A percentile compares a stretch with the other conserved stretches of the same genome.
Evolutionary conservation across 1,139 yeast species (phyloP).

Genomic region (Wickerhamomyces sp.): DNA sequence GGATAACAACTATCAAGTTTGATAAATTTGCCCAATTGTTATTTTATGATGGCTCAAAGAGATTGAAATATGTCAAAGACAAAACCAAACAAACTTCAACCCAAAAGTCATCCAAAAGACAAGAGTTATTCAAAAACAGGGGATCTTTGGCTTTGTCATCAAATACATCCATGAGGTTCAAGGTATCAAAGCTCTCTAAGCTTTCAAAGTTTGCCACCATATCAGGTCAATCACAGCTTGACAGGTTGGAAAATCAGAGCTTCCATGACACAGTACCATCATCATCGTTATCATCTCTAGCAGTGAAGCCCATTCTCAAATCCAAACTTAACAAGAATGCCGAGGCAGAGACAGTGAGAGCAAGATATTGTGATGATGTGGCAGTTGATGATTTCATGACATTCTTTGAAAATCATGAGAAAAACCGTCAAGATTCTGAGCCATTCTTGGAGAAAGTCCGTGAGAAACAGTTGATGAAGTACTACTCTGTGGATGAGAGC

Average conservation of each 20-base stretch:
- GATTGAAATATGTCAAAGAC: constrained; percentile 4
- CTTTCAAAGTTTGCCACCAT: neutral
- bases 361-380: constrained; percentile 27
- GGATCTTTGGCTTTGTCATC: constrained; percentile 7
- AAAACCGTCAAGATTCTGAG: constrained; percentile 25
- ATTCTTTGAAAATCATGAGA: constrained; percentile 28
- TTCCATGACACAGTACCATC: neutral
- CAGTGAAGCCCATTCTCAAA: constrained; percentile 26
- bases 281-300: neutral
- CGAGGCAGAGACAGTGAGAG: constrained; percentile 26
- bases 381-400: constrained; percentile 28
- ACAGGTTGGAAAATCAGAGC: neutral
- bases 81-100: neutral
- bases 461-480: constrained; percentile 26
- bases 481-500: constrained; percentile 18
- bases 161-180: neutral
- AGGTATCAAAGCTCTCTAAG: constrained; percentile 2
- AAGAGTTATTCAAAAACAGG: constrained; percentile 8
- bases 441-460: constrained; percentile 25
- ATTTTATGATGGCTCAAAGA: constrained; percentile 19
- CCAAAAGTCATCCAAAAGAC: constrained; percentile 1
- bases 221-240: neutral
- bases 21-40: constrained; percentile 19
- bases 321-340: constrained; percentile 26
- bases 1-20: constrained; percentile 14